These are phyloP conservation scores for Aspergillus haitiensis DNA, from an alignment of 495 filamentous ascomycete species.

Conservation along the genomic window DNA sequence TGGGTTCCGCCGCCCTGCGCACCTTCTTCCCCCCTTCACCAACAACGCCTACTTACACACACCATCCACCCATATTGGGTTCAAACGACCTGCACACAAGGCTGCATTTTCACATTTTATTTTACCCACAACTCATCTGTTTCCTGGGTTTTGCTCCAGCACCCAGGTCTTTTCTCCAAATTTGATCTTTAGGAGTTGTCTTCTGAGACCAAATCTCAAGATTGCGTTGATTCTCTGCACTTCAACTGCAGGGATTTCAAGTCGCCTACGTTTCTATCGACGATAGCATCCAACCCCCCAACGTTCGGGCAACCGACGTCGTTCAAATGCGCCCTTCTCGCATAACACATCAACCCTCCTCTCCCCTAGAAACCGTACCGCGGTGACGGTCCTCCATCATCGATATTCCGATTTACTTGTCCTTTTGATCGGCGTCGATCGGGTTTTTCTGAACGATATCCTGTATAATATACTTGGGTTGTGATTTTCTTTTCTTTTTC, in stretches of 20 bases:
- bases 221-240: slow-evolving; percentile 14
- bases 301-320: slow-evolving; percentile 34
- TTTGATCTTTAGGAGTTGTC: slow-evolving; percentile 13
- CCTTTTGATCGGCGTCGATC: slow-evolving; percentile 41
- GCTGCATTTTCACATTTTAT: neutral
- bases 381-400: slow-evolving; percentile 46
- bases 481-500: slow-evolving; percentile 26
- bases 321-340: slow-evolving; percentile 53
- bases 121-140: slow-evolving; percentile 5
- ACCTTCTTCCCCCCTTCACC: slow-evolving; percentile 4
- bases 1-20: neutral
- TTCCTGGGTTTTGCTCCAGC: slow-evolving; percentile 10
- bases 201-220: slow-evolving; percentile 13
- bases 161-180: slow-evolving; percentile 11
- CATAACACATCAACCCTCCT: slow-evolving; percentile 43
- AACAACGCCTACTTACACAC: slow-evolving; percentile 1
- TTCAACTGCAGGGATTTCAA: slow-evolving; percentile 7
- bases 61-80: slow-evolving; percentile 20
- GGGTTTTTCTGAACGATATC: slow-evolving; percentile 48
- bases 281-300: slow-evolving; percentile 8
- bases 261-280: neutral
- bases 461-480: slow-evolving; percentile 52
- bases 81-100: slow-evolving; percentile 2
- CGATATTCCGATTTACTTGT: slow-evolving; percentile 25
- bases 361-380: slow-evolving; percentile 48